Evolutionary conservation across 2,329 filamentous ascomycete genomes (phyloP), one percentile per base, ranked within the genome.

Genomic region (Curvularia sp.): DNA sequence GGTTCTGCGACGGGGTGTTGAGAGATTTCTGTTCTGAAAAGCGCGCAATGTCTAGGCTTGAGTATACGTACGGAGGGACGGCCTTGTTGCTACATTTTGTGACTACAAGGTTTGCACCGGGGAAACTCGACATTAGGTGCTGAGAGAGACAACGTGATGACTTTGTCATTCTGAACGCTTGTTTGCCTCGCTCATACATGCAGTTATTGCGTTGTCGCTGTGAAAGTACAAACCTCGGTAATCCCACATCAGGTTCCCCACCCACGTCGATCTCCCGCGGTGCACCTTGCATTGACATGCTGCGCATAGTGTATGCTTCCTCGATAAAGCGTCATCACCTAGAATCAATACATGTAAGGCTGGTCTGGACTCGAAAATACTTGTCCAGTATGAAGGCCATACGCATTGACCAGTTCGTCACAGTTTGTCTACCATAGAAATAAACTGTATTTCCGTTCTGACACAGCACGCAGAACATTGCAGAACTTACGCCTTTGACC

Each of bases 401-500:
- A 21, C 41, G 19, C 21, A 21, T 53, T 21, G 41, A 53, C 21
- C 27, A 53, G 30, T 53, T 53, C 6, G 21, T 36, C 1, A 53
- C 30, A 25, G 50, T 53, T 36, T 19, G 50, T 45, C 18, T 21
- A 1, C n/a, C 1, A 34, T 3, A 2, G 23, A 19, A 38, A 8
- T 15, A 9, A 12, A 23, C 5, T 7, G 19, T 23, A 19, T 30
- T 45, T 15, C 13, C 18, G 7, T 23, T 32, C 32, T 38, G 8
- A 45, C 18, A 34, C 12, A 21, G 2, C 5, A 21, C 28, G 10
- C n/a, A 74, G 72, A 57, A 75, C 74, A 53, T 78, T 61, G 21
- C 66, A 69, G 39, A 68, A 74, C 52, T 76, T 5, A 45, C 49
- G 32, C 60, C 67, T 7, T 55, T 50, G 25, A 50, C 64, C 12